These are phyloP conservation scores for Acanthamoeba royreba DNA, from an alignment of 208 protist species.

Conservation along the genomic window DNA sequence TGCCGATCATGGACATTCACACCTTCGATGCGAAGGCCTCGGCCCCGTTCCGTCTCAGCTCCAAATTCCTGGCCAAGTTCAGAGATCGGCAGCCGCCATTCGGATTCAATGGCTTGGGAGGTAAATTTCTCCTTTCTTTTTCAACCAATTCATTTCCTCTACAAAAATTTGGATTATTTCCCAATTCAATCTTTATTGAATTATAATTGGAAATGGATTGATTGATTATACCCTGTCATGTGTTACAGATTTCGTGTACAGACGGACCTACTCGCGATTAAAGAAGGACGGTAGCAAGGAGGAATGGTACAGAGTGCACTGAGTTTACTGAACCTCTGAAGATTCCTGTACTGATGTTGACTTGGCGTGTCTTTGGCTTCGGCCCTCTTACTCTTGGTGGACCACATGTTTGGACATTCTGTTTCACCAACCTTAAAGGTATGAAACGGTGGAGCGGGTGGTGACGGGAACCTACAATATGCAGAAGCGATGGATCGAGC, in stretches of 20 bases:
- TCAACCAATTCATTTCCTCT: too few species aligned
- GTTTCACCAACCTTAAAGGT: background rate
- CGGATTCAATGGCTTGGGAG: constrained; percentile 75
- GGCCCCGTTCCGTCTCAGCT: constrained; percentile 43
- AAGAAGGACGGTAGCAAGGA: constrained; percentile 74
- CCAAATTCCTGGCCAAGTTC: constrained; percentile 51
- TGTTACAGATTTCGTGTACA: constrained; percentile 77
- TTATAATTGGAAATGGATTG: background rate
- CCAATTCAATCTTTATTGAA: too few species aligned
- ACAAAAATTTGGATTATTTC: too few species aligned
- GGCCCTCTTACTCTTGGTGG: too few species aligned
- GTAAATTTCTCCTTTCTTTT: background rate
- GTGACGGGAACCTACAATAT: constrained; percentile 85
- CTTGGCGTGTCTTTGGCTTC: too few species aligned
- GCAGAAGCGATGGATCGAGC: constrained; percentile 76
- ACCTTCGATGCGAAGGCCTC: background rate
- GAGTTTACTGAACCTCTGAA: too few species aligned
- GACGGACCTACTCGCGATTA: constrained; percentile 79
- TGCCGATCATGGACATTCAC: constrained; percentile 9
- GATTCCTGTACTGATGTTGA: too few species aligned
- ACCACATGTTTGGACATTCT: background rate
- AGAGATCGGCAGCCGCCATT: constrained; percentile 53
- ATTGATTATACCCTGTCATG: constrained; percentile 70
- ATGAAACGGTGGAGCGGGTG: constrained; percentile 83
- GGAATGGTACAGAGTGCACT: constrained; percentile 80